Evolutionary conservation across 2,329 filamentous ascomycete species (phyloP), one percentile per base, ranked within the genome.

Genomic region (Fusarium hainanense): DNA sequence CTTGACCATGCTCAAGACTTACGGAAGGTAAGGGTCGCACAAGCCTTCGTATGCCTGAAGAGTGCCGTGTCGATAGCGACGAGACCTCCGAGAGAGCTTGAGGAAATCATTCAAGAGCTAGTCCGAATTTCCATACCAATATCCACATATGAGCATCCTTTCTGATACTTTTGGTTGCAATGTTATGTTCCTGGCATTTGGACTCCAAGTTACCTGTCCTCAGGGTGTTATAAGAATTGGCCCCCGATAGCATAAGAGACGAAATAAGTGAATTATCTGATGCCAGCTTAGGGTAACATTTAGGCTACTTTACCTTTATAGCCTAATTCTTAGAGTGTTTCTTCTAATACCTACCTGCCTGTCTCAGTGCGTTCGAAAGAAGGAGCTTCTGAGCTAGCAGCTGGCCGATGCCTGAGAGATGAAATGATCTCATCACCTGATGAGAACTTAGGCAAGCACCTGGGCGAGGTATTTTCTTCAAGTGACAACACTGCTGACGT

Each of bases 91-190:
- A 37, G 34, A 37, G 10, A 37, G 34, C 18, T 37, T 7, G 10
- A 7, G 18, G 34, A 37, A n/a, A 37, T 7, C 11, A 7, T 12
- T 6, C 34, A 37, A 4, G 18, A 37, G 18, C 18, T 37, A 7
- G 10, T 1, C 34, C 34, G 10, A 37, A n/a, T 37, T 37, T 0
- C 18, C 10, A 12, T 37, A 5, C 18, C 34, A n/a, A 7, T n/a
- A 11, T n/a, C 18, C 7, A 37, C 18, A 37, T 30, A n/a, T n/a
- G 11, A 37, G 34, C 18, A n/a, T 11, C 10, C 18, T 37, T n/a
- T n/a, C 18, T n/a, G 10, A 4, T 0, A n/a, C 18, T 37, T 3
- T 2, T 37, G 4, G 18, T 37, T n/a, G 9, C 3, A 37, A n/a
- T 9, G 18, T 11, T 18, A n/a, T n/a, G 34, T 37, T 4, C 18